A percentile compares a stretch with the other conserved stretches of the same genome.
These are phyloP conservation scores for Trametes sanguinea DNA, from an alignment of 768 basidiomycete species.

Conservation along the genomic window DNA sequence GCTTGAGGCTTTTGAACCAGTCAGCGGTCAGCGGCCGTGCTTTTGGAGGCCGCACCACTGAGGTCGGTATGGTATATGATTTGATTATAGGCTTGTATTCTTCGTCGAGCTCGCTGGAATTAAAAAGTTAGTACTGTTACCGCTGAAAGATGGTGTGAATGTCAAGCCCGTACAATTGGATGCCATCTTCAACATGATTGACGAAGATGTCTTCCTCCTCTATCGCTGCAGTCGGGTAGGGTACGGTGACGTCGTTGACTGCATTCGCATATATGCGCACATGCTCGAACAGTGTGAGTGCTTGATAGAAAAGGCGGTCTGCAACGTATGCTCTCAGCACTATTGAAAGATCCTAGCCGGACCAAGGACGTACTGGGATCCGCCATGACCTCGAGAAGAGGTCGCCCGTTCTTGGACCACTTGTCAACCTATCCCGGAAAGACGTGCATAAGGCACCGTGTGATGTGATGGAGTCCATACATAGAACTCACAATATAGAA, in stretches of 20 bases:
- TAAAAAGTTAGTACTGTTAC: background rate
- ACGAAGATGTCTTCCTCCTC: slow-evolving; percentile 68
- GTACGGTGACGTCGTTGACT: slow-evolving; percentile 77
- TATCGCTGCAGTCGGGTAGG: slow-evolving; percentile 78
- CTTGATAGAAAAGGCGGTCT: slow-evolving; percentile 79
- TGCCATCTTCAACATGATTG: slow-evolving; percentile 53
- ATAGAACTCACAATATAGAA: slow-evolving; percentile 36
- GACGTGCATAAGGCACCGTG: background rate
- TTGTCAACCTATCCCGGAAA: slow-evolving; percentile 48
- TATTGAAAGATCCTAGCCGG: background rate
- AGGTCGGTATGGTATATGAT: slow-evolving; percentile 47
- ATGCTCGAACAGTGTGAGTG: slow-evolving; percentile 63
- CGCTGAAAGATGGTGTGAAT: background rate
- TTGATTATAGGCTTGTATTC: slow-evolving; percentile 59
- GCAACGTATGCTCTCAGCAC: background rate
- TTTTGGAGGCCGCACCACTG: slow-evolving; percentile 35
- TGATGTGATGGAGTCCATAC: background rate
- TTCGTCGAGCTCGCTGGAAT: slow-evolving; percentile 53
- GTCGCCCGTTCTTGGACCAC: slow-evolving; percentile 66
- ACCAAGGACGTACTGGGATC: slow-evolving; percentile 57
- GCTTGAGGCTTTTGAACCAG: slow-evolving; percentile 49
- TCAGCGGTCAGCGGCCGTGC: slow-evolving; percentile 42
- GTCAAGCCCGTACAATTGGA: slow-evolving; percentile 52
- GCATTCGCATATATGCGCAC: slow-evolving; percentile 82
- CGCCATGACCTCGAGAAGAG: slow-evolving; percentile 75